Base-by-base conservation (phyloP, 1,284 basidiomycete species). In the Pyrrhoderma lamaoense region DNA sequence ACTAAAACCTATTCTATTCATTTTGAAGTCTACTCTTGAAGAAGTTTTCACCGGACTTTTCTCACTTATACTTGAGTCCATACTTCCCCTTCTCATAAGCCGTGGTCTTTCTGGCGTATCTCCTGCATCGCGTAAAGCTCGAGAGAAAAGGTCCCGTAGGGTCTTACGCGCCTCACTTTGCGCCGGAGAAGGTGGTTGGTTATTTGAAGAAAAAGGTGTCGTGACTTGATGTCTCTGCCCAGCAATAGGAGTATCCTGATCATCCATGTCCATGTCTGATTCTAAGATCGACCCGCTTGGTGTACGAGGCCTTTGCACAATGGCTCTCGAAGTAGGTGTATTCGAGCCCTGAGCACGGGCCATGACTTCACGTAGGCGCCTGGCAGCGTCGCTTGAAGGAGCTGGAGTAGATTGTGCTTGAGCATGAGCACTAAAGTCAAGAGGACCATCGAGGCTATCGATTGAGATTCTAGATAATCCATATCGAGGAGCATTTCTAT, bases 1-100 rank as follows among this genome's bases (percentile, higher is more conserved):
- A 60, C 79, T 84, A n/a, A n/a, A n/a, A n/a, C n/a, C n/a, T n/a
- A n/a, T n/a, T n/a, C n/a, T n/a, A n/a, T n/a, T n/a, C n/a, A n/a
- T n/a, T n/a, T n/a, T n/a, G n/a, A n/a, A n/a, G n/a, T n/a, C n/a
- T 57, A 68, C 73, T 57, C 80, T 77, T 8, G 71, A 31, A 11
- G 11, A 5, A 31, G 27, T 11, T 31, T 31, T 31, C 51, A 74
- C 70, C 2, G 80, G 78, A 43, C 70, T 79, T 13, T 71, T 68
- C 51, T 85, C 81, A 35, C 77, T 74, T 50, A 81, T 79, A 57
- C 80, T 82, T 8, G 65, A 62, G 59, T 80, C 80, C 43, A 82
- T 70, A 62, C 81, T 85, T 57, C 79, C 82, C 54, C 77, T 64
- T 54, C 77, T 66, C 27, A 56, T 59, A 49, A 64, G 58, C 37